These are phyloP conservation scores for Termitomyces bulborhizus DNA, from an alignment of 768 basidiomycete genomes.

Conservation along the genomic window DNA sequence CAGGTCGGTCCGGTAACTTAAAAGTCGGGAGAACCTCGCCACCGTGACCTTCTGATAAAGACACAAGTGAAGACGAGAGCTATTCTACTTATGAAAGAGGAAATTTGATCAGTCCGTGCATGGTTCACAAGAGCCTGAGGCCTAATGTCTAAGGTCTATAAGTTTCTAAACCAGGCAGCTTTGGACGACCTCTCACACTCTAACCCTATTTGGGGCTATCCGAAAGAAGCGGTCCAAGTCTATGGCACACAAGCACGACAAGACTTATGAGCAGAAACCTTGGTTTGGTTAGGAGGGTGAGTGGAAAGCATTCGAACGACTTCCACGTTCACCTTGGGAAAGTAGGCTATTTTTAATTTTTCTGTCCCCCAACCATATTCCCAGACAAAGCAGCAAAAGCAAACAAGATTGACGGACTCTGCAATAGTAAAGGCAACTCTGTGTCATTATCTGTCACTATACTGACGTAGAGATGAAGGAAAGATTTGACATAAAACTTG, in stretches of 20 bases:
- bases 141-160: neutral
- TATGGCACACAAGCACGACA: neutral
- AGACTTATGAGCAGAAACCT: neutral
- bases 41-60: slow-evolving; percentile 3
- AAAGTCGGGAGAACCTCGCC: slow-evolving; percentile 2
- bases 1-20: neutral
- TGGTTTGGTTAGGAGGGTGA: slow-evolving; percentile 3
- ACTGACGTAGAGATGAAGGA: neutral
- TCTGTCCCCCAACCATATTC: neutral
- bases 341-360: neutral
- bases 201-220: slow-evolving; percentile 4
- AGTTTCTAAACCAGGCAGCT: neutral
- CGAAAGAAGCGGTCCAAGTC: slow-evolving; percentile 5
- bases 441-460: too few species aligned
- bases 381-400: neutral
- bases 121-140: neutral
- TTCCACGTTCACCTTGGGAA: slow-evolving; percentile 1
- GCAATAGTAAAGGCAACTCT: too few species aligned
- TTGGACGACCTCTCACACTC: neutral
- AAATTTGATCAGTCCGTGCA: neutral
- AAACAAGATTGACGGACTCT: neutral
- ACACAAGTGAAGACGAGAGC: neutral
- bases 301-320: neutral
- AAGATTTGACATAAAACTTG: too few species aligned
- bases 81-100: neutral